Evolutionary conservation across 2,329 filamentous ascomycete genomes (phyloP).

Genomic region (Cucurbitaria berberidis): DNA sequence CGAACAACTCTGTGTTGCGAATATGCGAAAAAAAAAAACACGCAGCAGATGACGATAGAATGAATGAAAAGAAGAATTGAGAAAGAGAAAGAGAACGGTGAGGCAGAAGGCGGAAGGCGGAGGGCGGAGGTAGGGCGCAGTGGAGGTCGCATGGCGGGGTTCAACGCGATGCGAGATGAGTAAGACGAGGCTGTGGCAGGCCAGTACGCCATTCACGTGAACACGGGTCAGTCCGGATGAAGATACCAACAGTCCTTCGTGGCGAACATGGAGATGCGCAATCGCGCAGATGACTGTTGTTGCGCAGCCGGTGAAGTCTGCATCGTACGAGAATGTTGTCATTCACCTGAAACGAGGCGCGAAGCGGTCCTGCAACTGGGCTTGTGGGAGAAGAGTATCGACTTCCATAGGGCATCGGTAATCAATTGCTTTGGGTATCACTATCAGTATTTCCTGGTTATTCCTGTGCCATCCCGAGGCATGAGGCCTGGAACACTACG

Average conservation of each 20-base stretch:
- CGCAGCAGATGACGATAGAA: constrained; percentile 6
- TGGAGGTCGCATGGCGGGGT: constrained; percentile 15
- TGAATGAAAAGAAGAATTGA: not conserved
- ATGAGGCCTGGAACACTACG: no score
- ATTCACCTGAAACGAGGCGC: no score
- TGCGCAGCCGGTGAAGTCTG: constrained; percentile 10
- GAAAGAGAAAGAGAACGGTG: constrained; percentile 1
- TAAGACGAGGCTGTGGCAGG: constrained; percentile 8
- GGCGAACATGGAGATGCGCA: constrained; percentile 14
- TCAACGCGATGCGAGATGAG: constrained; percentile 2
- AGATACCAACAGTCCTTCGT: constrained; percentile 6
- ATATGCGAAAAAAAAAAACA: no score
- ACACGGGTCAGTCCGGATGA: not conserved
- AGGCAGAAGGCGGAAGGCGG: constrained; percentile 15
- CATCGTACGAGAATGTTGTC: no score
- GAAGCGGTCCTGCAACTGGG: no score
- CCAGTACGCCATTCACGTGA: constrained; percentile 13
- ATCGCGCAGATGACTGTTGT: constrained; percentile 13
- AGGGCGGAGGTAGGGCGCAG: constrained; percentile 20
- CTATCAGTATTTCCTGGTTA: constrained; percentile 5
- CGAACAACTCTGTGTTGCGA: no score
- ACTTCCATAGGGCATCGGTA: not conserved
- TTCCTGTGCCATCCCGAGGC: not conserved
- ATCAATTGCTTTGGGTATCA: constrained; percentile 31
- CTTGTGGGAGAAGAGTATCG: not conserved